A percentile compares a stretch with the other conserved stretches of the same genome.
phyloP scores from a whole-genome alignment of 345 rosid species.

The Ricinus communis region DNA sequence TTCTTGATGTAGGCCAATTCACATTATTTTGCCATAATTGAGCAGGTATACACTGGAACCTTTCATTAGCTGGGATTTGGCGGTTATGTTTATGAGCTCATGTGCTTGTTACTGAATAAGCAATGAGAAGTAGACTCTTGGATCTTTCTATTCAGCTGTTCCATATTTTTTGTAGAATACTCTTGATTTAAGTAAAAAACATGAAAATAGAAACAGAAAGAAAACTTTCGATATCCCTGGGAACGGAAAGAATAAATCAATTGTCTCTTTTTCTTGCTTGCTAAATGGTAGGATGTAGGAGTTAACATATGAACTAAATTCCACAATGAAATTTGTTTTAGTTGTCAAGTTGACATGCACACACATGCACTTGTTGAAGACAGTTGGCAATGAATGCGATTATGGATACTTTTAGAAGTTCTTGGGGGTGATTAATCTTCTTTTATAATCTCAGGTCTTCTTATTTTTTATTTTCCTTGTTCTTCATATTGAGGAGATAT shows the following conservation, averaged over 20 bases:
- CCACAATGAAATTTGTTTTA: background rate
- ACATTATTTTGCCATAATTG: conserved; percentile 91
- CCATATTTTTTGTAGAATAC: background rate
- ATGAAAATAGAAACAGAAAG: background rate
- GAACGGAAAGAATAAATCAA: background rate
- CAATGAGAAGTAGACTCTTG: background rate
- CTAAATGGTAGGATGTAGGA: background rate
- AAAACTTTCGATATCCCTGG: background rate
- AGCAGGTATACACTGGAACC: conserved; percentile 55
- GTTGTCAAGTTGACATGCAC: background rate
- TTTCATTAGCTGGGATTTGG: background rate
- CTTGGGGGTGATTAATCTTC: background rate
- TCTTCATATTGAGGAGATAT: background rate
- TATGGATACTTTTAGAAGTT: background rate
- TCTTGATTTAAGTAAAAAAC: background rate
- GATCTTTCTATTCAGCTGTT: background rate
- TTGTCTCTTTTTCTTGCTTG: background rate
- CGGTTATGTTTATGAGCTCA: background rate
- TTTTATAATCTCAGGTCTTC: background rate
- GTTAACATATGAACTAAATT: background rate
- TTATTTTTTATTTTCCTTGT: background rate
- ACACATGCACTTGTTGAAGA: background rate
- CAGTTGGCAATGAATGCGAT: background rate
- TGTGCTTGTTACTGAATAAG: background rate
- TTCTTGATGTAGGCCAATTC: conserved; percentile 87